Evolutionary conservation across 2,329 filamentous ascomycete genomes (phyloP).

Genomic region (Trichoderma koningiopsis): DNA sequence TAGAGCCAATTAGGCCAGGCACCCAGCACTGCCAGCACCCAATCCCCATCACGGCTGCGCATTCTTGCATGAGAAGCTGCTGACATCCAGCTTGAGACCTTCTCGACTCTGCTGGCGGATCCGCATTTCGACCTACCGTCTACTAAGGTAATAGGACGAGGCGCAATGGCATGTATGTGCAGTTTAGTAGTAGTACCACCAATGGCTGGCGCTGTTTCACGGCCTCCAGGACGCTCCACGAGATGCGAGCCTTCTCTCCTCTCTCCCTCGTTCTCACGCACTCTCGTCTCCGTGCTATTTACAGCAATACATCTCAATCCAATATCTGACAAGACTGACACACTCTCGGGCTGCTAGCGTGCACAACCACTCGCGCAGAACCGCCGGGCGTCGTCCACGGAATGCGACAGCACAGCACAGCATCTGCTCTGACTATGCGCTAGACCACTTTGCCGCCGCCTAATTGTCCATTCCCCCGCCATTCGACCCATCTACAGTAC

Average conservation of each 20-base stretch:
- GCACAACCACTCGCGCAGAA: background rate
- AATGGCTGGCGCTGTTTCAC: constrained; percentile 9
- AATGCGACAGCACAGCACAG: constrained; percentile 12
- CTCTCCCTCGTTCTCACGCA: background rate
- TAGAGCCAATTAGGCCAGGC: background rate
- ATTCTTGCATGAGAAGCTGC: background rate
- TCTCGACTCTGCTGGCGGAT: background rate
- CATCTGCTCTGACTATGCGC: constrained; percentile 16
- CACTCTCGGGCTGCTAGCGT: background rate
- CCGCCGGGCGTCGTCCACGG: background rate
- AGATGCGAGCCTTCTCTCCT: background rate
- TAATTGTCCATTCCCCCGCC: constrained; percentile 23
- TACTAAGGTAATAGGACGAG: background rate
- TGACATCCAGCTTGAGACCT: background rate
- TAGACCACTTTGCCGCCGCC: constrained; percentile 21
- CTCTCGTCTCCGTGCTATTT: background rate
- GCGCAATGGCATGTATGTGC: background rate
- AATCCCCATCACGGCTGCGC: background rate
- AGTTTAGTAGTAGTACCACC: background rate
- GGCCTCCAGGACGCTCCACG: constrained; percentile 3
- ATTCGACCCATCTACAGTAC: constrained; percentile 22
- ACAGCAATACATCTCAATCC: background rate
- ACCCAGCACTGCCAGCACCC: constrained; percentile 3
- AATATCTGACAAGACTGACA: background rate
- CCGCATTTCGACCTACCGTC: background rate